Percentiles rank a stretch among this genome's conserved stretches.
Evolutionary conservation across 306 rosid species (phyloP).

Genomic region (Vigna unguiculata): DNA sequence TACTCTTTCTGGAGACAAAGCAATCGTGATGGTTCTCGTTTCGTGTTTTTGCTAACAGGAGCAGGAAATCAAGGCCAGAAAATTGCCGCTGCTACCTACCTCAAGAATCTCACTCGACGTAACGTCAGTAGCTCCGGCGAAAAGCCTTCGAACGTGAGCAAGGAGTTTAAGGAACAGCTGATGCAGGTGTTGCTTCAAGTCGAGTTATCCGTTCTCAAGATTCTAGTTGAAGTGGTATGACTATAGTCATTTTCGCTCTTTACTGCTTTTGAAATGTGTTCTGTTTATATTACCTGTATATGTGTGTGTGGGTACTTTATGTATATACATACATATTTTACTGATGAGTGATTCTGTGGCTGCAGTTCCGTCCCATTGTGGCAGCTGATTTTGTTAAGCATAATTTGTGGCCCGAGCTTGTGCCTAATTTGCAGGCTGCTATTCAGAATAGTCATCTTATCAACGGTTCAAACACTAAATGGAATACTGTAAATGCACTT

Average conservation of each 20-base stretch:
- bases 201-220: slow-evolving; percentile 65
- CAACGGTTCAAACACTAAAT: slow-evolving; percentile 46
- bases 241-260: not conserved
- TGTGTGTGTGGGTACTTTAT: no score
- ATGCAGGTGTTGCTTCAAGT: slow-evolving; percentile 73
- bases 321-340: no score
- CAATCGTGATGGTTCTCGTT: not conserved
- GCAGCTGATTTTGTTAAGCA: slow-evolving; percentile 74
- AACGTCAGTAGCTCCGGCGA: slow-evolving; percentile 51
- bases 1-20: not conserved
- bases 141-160: slow-evolving; percentile 61
- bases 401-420: slow-evolving; percentile 76
- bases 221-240: slow-evolving; percentile 79
- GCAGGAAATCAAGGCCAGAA: slow-evolving; percentile 71
- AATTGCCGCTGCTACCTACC: slow-evolving; percentile 79
- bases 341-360: slow-evolving; percentile 8
- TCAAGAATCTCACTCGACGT: slow-evolving; percentile 75
- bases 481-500: slow-evolving; percentile 71
- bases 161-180: slow-evolving; percentile 81
- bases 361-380: slow-evolving; percentile 71
- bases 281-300: not conserved
- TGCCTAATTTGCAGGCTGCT: slow-evolving; percentile 70
- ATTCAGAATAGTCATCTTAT: slow-evolving; percentile 73
- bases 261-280: not conserved
- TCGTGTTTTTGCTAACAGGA: slow-evolving; percentile 46